Evolutionary conservation across 2,329 filamentous ascomycete species (phyloP).

Genomic region (Fusarium algeriense): DNA sequence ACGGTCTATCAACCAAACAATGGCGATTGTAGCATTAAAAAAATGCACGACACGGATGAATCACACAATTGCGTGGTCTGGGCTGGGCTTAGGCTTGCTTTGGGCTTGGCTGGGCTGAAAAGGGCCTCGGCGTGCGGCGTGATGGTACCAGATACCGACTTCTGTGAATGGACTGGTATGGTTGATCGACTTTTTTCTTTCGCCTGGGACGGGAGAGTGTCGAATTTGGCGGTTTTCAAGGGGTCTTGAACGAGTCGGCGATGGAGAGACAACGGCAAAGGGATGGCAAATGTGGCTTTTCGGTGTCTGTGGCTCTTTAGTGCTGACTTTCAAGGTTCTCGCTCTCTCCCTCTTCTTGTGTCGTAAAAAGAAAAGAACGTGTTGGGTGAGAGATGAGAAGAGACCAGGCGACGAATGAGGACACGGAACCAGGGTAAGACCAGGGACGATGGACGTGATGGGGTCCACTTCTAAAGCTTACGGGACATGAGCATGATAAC

Average conservation of each 20-base stretch:
- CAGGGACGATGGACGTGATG: conserved; percentile 33
- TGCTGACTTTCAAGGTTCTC: conserved; percentile 42
- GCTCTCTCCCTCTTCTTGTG: conserved; percentile 28
- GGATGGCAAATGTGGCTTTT: conserved; percentile 37
- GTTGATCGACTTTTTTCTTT: conserved; percentile 34
- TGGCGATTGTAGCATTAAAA: conserved; percentile 50
- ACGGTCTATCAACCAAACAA: conserved; percentile 48
- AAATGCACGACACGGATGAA: conserved; percentile 41
- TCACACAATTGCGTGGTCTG: conserved; percentile 38
- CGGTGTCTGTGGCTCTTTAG: conserved; percentile 35
- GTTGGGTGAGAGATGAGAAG: conserved; percentile 41
- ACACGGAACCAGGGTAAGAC: conserved; percentile 35
- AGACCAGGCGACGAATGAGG: conserved; percentile 47
- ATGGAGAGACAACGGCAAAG: conserved; percentile 20
- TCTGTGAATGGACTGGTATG: conserved; percentile 19
- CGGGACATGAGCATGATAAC: conserved; percentile 38
- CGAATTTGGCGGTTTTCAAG: conserved; percentile 13
- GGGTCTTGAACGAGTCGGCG: conserved; percentile 24
- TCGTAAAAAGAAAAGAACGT: conserved; percentile 49
- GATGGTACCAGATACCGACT: conserved; percentile 28
- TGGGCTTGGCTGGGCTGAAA: conserved; percentile 32
- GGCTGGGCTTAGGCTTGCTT: conserved; percentile 23
- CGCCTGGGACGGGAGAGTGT: conserved; percentile 14
- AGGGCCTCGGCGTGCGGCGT: conserved; percentile 33
- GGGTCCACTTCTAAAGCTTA: conserved; percentile 42